Conservation (phyloP, 163 green algal genomes). For the Coccomyxa subellipsoidea region DNA sequence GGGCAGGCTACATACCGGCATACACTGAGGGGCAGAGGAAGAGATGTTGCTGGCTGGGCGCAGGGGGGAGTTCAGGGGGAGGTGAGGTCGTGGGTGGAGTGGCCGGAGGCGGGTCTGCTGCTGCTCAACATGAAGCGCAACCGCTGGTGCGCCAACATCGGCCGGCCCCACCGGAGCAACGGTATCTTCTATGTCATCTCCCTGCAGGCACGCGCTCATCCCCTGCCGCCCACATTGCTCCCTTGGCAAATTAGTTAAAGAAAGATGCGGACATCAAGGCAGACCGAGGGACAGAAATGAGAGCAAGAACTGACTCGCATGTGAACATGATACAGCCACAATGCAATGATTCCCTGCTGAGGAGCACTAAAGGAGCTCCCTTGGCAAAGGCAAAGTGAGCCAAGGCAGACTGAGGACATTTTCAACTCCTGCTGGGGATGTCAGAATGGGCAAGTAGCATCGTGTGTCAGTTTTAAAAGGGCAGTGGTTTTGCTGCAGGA, state of each 20-base stretch:
- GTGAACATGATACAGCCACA: no score
- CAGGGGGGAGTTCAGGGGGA: constrained; percentile 54
- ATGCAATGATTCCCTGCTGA: no score
- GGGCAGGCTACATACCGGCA: no score
- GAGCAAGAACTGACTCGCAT: no score
- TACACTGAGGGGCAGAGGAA: no score
- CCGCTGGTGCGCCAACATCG: constrained; percentile 58
- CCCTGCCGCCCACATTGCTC: no score
- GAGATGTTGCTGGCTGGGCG: not conserved
- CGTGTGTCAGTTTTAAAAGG: not conserved
- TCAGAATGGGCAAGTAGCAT: not conserved
- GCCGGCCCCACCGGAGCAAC: constrained; percentile 64
- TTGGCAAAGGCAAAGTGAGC: not conserved
- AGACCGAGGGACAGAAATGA: no score
- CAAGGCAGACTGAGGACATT: not conserved
- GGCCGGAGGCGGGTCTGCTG: constrained; percentile 32
- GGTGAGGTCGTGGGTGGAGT: constrained; percentile 56
- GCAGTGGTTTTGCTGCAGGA: not conserved
- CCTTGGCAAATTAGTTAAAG: not conserved
- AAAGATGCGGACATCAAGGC: no score
- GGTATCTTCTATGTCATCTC: constrained; percentile 62
- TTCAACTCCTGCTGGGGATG: not conserved
- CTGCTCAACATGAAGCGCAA: constrained; percentile 56
- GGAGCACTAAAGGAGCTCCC: no score
- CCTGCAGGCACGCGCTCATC: constrained; percentile 23